Percentiles rank a stretch among this genome's conserved stretches.
Conservation (phyloP, 371 early-diverging fungal species). For the Haplosporangium sp. region DNA sequence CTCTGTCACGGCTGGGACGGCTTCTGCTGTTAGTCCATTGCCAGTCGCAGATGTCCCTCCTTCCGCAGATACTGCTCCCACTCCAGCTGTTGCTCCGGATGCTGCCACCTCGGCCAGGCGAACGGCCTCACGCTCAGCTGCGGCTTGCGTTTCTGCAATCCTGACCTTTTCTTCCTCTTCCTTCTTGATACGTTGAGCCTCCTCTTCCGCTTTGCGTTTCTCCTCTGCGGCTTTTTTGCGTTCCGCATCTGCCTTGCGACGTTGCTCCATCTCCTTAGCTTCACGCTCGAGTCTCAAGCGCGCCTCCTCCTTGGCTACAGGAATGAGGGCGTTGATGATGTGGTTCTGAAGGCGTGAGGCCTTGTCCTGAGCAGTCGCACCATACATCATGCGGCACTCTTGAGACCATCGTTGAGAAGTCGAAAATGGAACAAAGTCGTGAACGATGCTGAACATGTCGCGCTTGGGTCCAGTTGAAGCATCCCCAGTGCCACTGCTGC, state of each 20-base stretch:
- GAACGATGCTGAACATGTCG: conserved; percentile 66
- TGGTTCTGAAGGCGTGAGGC: conserved; percentile 69
- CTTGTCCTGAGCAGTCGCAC: conserved; percentile 67
- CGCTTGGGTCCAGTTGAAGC: conserved; percentile 8
- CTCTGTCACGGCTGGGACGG: conserved; percentile 45
- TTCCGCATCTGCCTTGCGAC: conserved; percentile 64
- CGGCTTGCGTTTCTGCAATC: conserved; percentile 47
- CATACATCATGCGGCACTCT: conserved; percentile 88
- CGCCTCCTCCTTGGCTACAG: conserved; percentile 78
- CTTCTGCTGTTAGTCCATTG: conserved; percentile 49
- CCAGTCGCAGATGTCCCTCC: conserved; percentile 55
- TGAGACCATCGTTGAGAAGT: conserved; percentile 90
- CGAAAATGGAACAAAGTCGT: conserved; percentile 78
- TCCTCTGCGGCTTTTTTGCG: conserved; percentile 61
- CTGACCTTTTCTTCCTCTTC: conserved; percentile 44
- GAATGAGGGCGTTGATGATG: conserved; percentile 77
- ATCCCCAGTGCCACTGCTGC: conserved; percentile 16
- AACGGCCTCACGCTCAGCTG: conserved; percentile 18
- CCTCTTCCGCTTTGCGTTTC: conserved; percentile 65
- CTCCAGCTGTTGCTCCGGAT: conserved; percentile 43
- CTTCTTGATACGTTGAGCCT: conserved; percentile 56
- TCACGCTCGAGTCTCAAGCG: conserved; percentile 53
- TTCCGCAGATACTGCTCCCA: conserved; percentile 29
- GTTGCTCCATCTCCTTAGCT: conserved; percentile 68
- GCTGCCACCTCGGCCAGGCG: conserved; percentile 33